Base-by-base conservation (phyloP, 768 basidiomycete species). In the Psilocybe tampanensis region DNA sequence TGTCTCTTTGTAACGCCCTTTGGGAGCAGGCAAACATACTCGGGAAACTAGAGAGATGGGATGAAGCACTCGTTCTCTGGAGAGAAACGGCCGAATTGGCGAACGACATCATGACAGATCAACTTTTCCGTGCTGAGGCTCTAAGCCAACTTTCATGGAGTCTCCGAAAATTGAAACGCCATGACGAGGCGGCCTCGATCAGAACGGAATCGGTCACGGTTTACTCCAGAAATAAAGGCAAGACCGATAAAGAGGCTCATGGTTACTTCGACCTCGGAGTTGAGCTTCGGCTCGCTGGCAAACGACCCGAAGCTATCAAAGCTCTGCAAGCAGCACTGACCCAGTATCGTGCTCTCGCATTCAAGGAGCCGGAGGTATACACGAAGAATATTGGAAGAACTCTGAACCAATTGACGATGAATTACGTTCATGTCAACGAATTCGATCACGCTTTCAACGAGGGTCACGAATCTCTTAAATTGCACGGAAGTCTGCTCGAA, bases 21-120 rank as follows among this genome's bases (percentile, higher is more conserved):
- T 62, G 57, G 54, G 61, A 62, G 23, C 26, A 59, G 24, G 61
- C 61, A 8, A 55, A 52, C 17, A 59, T 56, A 8, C 51, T 59
- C 2, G 51, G 52, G 13, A 39, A 52, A 29, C 57, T 49, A 11
- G 44, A 52, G 17, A 29, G 44, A 29, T 52, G 52, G 19, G 54
- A 56, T 22, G 57, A 55, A 4, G 61, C 61, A 2, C 41, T 59
- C 4, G 48, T 36, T 13, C 45, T 50, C 9, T 62, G 61, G 61
- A 55, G 58, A 41, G 58, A 62, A 32, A 54, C 47, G 7, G 44
- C 51, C n/a, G 48, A 58, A n/a, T 18, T 62, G 2, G 57, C 61
- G 0, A 52, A 44, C 22, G 47, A 36, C 5, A 56, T 56, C 21
- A 59, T 59, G 44, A 26, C 54, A 5, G 57, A 59, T 24, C 61